A percentile compares a stretch with the other conserved stretches of the same genome.
phyloP scores from a whole-genome alignment of 192 early-diverging fungal genomes.

The Fimicolochytrium jonesii region DNA sequence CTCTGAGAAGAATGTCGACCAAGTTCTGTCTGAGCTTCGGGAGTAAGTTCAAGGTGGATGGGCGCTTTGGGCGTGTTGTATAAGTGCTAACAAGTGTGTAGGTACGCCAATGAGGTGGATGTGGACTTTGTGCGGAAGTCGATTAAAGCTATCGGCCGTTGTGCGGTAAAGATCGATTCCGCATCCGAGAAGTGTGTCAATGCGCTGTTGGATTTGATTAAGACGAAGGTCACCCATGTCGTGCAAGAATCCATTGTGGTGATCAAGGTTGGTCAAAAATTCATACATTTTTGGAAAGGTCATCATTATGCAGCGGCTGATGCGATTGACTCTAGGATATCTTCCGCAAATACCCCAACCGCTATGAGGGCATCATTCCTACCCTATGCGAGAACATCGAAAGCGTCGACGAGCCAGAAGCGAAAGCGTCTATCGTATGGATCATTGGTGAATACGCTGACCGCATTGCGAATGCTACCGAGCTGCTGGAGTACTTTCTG shows the following conservation, averaged over 20 bases:
- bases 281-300: too few relatives aligned
- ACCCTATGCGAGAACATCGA: conserved; percentile 90
- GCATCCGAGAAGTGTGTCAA: conserved; percentile 83
- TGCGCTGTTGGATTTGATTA: conserved; percentile 86
- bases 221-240: conserved; percentile 81
- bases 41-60: conserved; percentile 57
- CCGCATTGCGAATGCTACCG: conserved; percentile 75
- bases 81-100: conserved; percentile 30
- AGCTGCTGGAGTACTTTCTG: conserved; percentile 71
- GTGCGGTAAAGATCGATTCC: conserved; percentile 86
- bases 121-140: conserved; percentile 92
- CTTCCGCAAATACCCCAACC: conserved; percentile 88
- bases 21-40: conserved; percentile 87
- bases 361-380: conserved; percentile 80
- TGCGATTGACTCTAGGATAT: conserved; percentile 67
- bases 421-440: conserved; percentile 90
- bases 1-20: conserved; percentile 82
- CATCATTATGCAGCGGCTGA: too few relatives aligned
- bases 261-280: conserved; percentile 64
- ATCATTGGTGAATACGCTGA: conserved; percentile 96
- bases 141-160: conserved; percentile 84
- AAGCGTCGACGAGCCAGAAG: conserved; percentile 83
- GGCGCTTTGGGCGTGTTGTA: neutral
- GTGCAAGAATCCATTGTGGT: conserved; percentile 91
- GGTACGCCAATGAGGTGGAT: conserved; percentile 94